A percentile compares a stretch with the other conserved stretches of the same genome.
Evolutionary conservation across 2,329 filamentous ascomycete genomes (phyloP).

Genomic region (Fusarium tjaetaba): DNA sequence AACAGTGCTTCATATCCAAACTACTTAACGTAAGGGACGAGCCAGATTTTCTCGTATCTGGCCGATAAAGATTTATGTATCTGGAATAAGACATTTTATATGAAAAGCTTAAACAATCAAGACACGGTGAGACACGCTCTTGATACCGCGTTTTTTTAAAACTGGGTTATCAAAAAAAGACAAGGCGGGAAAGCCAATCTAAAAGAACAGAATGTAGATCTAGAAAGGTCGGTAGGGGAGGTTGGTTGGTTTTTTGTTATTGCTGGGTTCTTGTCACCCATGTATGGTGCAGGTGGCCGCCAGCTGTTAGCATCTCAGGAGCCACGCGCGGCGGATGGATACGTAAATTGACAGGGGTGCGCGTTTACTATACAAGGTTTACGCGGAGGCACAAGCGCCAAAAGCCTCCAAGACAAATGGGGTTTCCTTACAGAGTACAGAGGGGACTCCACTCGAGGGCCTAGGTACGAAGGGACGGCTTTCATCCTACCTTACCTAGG

Average conservation of each 20-base stretch:
- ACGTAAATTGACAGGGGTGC: constrained; percentile 32
- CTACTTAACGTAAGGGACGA: constrained; percentile 26
- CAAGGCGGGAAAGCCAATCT: constrained; percentile 29
- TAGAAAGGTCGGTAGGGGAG: constrained; percentile 27
- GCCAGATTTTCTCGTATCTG: constrained; percentile 28
- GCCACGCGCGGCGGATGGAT: constrained; percentile 14
- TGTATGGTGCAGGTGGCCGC: not conserved
- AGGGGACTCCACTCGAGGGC: constrained; percentile 28
- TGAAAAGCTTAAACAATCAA: constrained; percentile 23
- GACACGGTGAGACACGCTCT: constrained; percentile 22
- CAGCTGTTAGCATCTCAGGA: constrained; percentile 20
- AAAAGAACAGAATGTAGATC: constrained; percentile 10
- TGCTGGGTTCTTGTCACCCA: constrained; percentile 7
- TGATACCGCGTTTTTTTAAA: constrained; percentile 12
- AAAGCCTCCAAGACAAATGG: constrained; percentile 26
- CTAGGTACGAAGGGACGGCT: constrained; percentile 31
- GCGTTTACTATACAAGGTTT: constrained; percentile 46
- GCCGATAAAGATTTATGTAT: constrained; percentile 1
- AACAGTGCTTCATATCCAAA: constrained; percentile 12
- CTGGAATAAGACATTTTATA: constrained; percentile 17
- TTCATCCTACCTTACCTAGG: constrained; percentile 6
- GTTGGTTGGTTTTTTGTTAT: constrained; percentile 27
- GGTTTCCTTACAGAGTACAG: constrained; percentile 14
- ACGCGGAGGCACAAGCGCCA: constrained; percentile 43
- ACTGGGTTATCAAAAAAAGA: constrained; percentile 16